Base-by-base conservation (phyloP, 2,329 filamentous ascomycete genomes). In the Myrmaecium sp. region DNA sequence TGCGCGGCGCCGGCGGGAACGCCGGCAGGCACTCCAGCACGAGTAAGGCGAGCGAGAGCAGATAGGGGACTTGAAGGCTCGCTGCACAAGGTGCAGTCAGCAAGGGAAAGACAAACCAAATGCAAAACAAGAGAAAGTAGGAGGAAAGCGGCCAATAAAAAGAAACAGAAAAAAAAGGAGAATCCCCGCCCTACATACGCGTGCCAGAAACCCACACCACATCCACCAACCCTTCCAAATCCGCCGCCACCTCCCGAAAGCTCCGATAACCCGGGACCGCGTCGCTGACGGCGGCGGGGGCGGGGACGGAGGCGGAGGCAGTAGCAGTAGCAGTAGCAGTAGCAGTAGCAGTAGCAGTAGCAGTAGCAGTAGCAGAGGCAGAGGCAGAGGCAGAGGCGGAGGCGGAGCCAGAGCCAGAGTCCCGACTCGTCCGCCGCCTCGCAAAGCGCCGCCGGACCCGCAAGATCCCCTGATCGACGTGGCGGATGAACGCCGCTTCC, bases 161-260 rank as follows among this genome's bases (percentile, higher is more conserved):
- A 20, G 8, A n/a, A 8, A 20, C 11, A 8, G 18, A 20, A 20
- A n/a, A 20, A 8, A 20, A 8, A 8, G 18, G 8, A n/a, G n/a
- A n/a, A n/a, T n/a, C n/a, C n/a, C n/a, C n/a, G n/a, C n/a, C n/a
- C n/a, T n/a, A n/a, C 79, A 47, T 60, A 83, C 82, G 82, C 13
- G 84, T 93, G 6, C 78, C 81, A 16, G 74, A 81, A 13, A 81
- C 66, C 86, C 86, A 95, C 4, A 93, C 54, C 5, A 91, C 66
- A 47, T 91, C 76, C 10, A 92, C 55, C 8, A 93, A 47, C 5
- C 63, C 62, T 30, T 84, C 77, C 1, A 92, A 51, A 42, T 93
- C 82, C 30, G 58, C 66, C 28, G 70, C 80, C 4, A 82, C 66
- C 42, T 84, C 74, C 26, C 57, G 60, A 46, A 86, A 78, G 27